Conservation (phyloP, 2,329 filamentous ascomycete species). For the Elsinoe arachidis region DNA sequence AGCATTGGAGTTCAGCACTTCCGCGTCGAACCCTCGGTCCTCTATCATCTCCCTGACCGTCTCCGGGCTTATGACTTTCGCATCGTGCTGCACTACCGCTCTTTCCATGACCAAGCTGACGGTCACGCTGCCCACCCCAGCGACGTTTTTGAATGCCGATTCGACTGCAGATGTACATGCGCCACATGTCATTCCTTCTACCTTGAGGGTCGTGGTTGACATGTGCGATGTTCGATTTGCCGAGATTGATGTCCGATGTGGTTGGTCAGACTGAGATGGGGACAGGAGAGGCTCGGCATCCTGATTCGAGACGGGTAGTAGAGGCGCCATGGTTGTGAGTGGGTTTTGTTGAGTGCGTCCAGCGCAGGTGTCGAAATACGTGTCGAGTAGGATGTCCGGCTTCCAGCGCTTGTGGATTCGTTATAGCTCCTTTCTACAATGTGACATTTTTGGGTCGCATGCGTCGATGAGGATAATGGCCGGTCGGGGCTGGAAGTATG, state of each 20-base stretch:
- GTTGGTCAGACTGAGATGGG: neutral
- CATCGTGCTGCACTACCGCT: conserved; percentile 84
- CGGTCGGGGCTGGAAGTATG: too few species aligned
- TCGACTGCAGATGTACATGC: conserved; percentile 91
- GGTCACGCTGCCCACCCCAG: conserved; percentile 77
- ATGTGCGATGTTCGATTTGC: conserved; percentile 38
- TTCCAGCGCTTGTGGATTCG: neutral
- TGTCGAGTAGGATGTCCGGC: neutral
- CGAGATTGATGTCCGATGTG: neutral
- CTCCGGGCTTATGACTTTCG: conserved; percentile 62
- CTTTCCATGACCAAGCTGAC: conserved; percentile 94
- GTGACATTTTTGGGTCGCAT: too few species aligned
- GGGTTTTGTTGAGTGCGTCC: neutral
- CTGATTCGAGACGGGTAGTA: conserved; percentile 3
- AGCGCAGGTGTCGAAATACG: neutral
- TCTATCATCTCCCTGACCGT: conserved; percentile 78
- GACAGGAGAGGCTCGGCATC: conserved; percentile 5
- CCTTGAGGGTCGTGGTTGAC: conserved; percentile 84
- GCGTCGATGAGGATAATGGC: neutral
- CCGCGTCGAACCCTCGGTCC: conserved; percentile 83
- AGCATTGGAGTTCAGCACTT: conserved; percentile 34
- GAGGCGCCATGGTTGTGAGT: neutral
- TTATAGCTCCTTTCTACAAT: neutral
- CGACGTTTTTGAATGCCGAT: conserved; percentile 70
- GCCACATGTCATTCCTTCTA: conserved; percentile 82